Conservation (phyloP, 129 eudicot species). For the Dittrichia graveolens region DNA sequence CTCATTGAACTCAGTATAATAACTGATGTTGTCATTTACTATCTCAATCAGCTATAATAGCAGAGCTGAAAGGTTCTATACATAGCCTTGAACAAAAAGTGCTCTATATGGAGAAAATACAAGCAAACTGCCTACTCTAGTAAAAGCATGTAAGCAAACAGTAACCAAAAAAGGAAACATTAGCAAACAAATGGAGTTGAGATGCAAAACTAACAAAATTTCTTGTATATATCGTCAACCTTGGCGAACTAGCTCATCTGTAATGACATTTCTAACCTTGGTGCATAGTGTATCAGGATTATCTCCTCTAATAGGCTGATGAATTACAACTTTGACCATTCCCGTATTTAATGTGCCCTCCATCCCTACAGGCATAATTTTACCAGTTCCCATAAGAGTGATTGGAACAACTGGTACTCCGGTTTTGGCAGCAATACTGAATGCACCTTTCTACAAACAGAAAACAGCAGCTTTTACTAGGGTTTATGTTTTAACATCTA, state of each 20-base stretch:
- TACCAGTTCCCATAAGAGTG: constrained; percentile 81
- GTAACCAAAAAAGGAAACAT: constrained; percentile 1
- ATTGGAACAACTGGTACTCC: constrained; percentile 87
- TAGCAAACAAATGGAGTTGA: constrained; percentile 5
- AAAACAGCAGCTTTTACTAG: not conserved
- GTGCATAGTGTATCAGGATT: constrained; percentile 60
- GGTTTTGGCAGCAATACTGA: constrained; percentile 85
- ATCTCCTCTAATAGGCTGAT: constrained; percentile 53
- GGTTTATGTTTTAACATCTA: not conserved
- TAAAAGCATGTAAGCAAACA: constrained; percentile 4
- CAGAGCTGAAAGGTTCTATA: constrained; percentile 17
- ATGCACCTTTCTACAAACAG: constrained; percentile 85
- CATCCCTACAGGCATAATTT: constrained; percentile 86
- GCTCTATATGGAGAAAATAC: constrained; percentile 1
- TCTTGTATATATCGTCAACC: constrained; percentile 29
- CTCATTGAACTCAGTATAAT: too few relatives aligned
- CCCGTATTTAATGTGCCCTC: constrained; percentile 68
- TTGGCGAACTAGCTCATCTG: constrained; percentile 56
- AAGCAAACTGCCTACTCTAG: constrained; percentile 8
- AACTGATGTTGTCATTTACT: not conserved
- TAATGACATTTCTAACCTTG: constrained; percentile 60
- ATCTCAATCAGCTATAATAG: not conserved
- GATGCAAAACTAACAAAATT: constrained; percentile 27
- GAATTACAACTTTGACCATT: constrained; percentile 72
- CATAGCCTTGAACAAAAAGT: not conserved